These are phyloP conservation scores for Penicillium riverlandense DNA, from an alignment of 495 filamentous ascomycete genomes.

Conservation along the genomic window DNA sequence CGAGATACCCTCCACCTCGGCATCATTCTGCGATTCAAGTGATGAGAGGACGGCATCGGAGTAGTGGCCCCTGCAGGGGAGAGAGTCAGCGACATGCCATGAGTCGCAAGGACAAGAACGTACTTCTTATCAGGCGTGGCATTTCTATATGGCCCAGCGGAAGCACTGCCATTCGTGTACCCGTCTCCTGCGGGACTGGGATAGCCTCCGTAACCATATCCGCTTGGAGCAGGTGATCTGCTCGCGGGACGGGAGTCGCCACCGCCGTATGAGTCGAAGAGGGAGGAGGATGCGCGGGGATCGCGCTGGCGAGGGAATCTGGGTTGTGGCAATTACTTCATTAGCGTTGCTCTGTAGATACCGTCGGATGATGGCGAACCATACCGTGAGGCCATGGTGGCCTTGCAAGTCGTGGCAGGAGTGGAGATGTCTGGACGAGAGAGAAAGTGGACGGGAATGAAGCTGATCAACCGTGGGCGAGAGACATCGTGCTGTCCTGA, in stretches of 20 bases:
- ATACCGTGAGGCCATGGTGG: constrained; percentile 26
- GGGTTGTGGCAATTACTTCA: background rate
- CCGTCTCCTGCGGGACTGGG: constrained; percentile 40
- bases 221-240: constrained; percentile 44
- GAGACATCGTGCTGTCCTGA: constrained; percentile 4
- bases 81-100: background rate
- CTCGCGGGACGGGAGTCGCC: constrained; percentile 48
- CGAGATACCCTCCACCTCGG: constrained; percentile 79
- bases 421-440: constrained; percentile 1
- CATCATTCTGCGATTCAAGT: constrained; percentile 92
- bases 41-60: constrained; percentile 87
- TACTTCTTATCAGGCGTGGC: constrained; percentile 84
- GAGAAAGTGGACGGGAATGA: background rate
- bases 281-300: constrained; percentile 69
- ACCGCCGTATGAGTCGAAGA: constrained; percentile 74
- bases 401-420: background rate
- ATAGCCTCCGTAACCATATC: constrained; percentile 54
- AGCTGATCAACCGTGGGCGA: background rate
- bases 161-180: constrained; percentile 23
- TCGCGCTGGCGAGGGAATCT: constrained; percentile 71
- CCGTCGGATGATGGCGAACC: background rate
- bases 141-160: constrained; percentile 40
- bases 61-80: constrained; percentile 69
- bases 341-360: background rate
- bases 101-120: constrained; percentile 11